Evolutionary conservation across 768 basidiomycete genomes (phyloP).

Genomic region (Chlorophyllum brunneum): DNA sequence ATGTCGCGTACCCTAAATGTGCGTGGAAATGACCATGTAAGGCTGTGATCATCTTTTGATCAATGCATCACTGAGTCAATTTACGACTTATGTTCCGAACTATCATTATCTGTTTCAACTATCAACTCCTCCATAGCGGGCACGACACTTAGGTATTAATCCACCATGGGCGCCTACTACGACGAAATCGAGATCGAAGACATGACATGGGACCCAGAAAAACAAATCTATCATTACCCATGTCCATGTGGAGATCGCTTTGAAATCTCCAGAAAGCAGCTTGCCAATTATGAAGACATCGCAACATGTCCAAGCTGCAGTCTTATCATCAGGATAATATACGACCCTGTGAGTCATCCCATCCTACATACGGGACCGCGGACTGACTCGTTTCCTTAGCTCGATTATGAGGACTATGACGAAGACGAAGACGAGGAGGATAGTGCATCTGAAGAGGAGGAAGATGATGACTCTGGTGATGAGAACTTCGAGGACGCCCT

Average conservation of each 20-base stretch:
- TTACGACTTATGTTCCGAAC: constrained; percentile 4
- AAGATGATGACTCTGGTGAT: constrained; percentile 37
- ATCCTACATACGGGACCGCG: neutral
- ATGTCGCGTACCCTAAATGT: too few relatives aligned
- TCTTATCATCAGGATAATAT: constrained; percentile 87
- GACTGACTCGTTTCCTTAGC: constrained; percentile 34
- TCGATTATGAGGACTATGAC: constrained; percentile 85
- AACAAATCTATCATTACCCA: constrained; percentile 89
- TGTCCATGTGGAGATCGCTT: constrained; percentile 98
- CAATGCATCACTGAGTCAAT: constrained; percentile 3
- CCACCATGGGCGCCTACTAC: constrained; percentile 80
- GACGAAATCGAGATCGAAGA: constrained; percentile 98
- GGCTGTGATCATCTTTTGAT: too few relatives aligned
- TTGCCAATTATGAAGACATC: constrained; percentile 87
- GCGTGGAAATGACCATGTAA: too few relatives aligned
- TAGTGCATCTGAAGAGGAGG: constrained; percentile 37
- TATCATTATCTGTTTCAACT: neutral
- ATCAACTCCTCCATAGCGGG: neutral
- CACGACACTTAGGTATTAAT: neutral
- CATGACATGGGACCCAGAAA: constrained; percentile 85
- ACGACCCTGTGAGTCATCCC: constrained; percentile 76
- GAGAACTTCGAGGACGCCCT: constrained; percentile 62
- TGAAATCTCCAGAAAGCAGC: constrained; percentile 85
- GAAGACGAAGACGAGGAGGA: constrained; percentile 55
- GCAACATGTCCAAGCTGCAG: constrained; percentile 97